These are phyloP conservation scores for Cruciata laevipes DNA, from an alignment of 257 asterid genomes.

Conservation along the genomic window DNA sequence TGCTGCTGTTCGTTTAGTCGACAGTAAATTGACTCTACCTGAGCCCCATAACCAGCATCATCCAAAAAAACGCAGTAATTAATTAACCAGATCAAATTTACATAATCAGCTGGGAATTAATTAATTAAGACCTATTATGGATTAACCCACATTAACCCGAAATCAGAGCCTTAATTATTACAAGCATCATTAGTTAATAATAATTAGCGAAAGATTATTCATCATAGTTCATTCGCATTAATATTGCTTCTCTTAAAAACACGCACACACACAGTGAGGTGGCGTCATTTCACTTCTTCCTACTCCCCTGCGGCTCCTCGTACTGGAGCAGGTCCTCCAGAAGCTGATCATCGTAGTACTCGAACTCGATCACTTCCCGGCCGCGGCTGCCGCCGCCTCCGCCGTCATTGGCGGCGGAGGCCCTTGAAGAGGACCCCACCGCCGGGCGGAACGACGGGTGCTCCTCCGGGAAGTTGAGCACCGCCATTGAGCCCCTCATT, in stretches of 20 bases:
- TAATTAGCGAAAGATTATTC: neutral
- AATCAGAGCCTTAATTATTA: neutral
- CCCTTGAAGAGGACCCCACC: neutral
- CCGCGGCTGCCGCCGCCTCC: neutral
- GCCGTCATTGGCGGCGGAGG: neutral
- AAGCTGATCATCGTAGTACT: slow-evolving; percentile 28
- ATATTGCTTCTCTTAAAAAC: neutral
- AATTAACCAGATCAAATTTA: neutral
- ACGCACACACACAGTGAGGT: neutral
- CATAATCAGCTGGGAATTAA: neutral
- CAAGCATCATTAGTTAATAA: neutral
- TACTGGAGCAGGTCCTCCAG: slow-evolving; percentile 28
- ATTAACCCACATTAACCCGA: neutral
- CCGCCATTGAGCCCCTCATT: slow-evolving; percentile 52
- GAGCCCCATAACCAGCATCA: neutral
- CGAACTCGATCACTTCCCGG: slow-evolving; percentile 24
- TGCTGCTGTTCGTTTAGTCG: neutral
- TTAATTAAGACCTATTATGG: neutral
- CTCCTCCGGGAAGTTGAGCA: slow-evolving; percentile 64
- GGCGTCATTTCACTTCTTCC: slow-evolving; percentile 8
- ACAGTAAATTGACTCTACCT: neutral
- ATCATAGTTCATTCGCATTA: neutral
- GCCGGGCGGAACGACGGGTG: slow-evolving; percentile 28
- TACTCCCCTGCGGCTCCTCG: neutral
- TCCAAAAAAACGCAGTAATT: neutral